These are phyloP conservation scores for Dryadomyces quercus-mongolicae DNA, from an alignment of 2,329 filamentous ascomycete genomes.

Conservation along the genomic window DNA sequence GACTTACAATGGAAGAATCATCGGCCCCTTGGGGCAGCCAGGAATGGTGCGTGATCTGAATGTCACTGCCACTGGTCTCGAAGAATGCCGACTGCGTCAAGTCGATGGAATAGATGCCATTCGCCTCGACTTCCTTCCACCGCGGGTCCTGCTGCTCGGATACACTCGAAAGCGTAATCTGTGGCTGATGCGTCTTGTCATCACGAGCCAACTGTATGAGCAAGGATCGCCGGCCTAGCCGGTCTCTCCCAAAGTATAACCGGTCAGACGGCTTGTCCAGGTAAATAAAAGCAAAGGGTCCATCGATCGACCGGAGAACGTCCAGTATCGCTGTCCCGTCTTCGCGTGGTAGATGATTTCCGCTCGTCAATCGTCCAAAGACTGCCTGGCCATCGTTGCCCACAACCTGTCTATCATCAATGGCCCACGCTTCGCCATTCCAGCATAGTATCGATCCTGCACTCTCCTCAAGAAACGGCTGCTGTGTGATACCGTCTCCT, in stretches of 20 bases:
- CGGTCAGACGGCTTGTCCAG: slow-evolving; percentile 50
- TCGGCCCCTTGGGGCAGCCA: background rate
- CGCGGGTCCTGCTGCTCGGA: slow-evolving; percentile 36
- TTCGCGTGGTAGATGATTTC: background rate
- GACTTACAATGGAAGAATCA: background rate
- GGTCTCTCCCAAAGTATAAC: slow-evolving; percentile 77
- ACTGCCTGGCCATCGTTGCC: slow-evolving; percentile 72
- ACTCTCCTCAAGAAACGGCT: slow-evolving; percentile 53
- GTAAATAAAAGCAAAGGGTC: slow-evolving; percentile 85
- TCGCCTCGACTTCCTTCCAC: slow-evolving; percentile 75
- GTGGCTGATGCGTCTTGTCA: slow-evolving; percentile 23
- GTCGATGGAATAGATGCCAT: slow-evolving; percentile 64
- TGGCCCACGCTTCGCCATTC: slow-evolving; percentile 93
- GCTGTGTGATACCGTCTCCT: slow-evolving; percentile 55
- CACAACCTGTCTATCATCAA: slow-evolving; percentile 42
- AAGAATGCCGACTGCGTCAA: slow-evolving; percentile 22
- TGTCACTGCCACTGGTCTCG: background rate
- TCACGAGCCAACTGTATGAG: slow-evolving; percentile 33
- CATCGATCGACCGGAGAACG: slow-evolving; percentile 51
- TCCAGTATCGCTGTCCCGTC: slow-evolving; percentile 19
- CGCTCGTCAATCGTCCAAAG: slow-evolving; percentile 44
- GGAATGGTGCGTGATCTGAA: background rate
- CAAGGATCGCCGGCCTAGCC: slow-evolving; percentile 75
- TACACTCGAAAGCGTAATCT: slow-evolving; percentile 58
- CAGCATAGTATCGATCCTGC: slow-evolving; percentile 69